Evolutionary conservation across 352 stramenopile species (phyloP).

Genomic region (Phytophthora syringae): DNA sequence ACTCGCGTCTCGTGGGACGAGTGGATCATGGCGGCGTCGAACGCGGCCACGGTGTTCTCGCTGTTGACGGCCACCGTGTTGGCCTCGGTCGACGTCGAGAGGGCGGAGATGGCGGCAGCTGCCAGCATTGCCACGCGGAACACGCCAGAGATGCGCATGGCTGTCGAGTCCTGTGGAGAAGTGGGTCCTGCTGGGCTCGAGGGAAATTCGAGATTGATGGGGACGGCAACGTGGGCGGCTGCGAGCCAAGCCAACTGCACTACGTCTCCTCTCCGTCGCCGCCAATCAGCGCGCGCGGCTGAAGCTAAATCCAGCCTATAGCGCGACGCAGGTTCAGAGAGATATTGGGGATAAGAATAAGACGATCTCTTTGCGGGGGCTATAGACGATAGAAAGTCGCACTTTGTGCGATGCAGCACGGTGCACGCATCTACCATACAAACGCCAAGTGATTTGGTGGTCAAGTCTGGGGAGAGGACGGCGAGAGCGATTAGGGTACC

Average conservation of each 20-base stretch:
- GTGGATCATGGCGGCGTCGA: constrained; percentile 35
- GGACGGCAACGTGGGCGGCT: constrained; percentile 34
- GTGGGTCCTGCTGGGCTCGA: constrained; percentile 36
- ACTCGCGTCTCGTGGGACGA: constrained; percentile 38
- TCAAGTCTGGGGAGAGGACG: constrained; percentile 26
- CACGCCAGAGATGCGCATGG: constrained; percentile 66
- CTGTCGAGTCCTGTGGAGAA: constrained; percentile 24
- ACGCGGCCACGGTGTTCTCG: constrained; percentile 30
- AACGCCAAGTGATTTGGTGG: constrained; percentile 35
- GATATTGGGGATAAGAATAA: neutral
- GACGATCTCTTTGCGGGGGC: constrained; percentile 7
- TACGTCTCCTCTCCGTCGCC: constrained; percentile 9
- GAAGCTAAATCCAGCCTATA: constrained; percentile 34
- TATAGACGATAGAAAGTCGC: constrained; percentile 5
- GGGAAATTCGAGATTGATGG: constrained; percentile 70
- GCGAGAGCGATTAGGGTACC: constrained; percentile 24
- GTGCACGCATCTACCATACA: constrained; percentile 24
- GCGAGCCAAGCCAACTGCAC: constrained; percentile 23
- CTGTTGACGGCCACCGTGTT: constrained; percentile 20
- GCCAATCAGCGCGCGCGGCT: constrained; percentile 40
- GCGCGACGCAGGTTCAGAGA: constrained; percentile 2
- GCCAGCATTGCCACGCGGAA: constrained; percentile 62
- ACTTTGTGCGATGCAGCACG: neutral
- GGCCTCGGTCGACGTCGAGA: constrained; percentile 35
- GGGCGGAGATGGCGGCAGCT: constrained; percentile 48